Percentiles rank a stretch among this genome's conserved stretches.
phyloP scores from a whole-genome alignment of 495 filamentous ascomycete species.

The Penicillium longicatenatum region DNA sequence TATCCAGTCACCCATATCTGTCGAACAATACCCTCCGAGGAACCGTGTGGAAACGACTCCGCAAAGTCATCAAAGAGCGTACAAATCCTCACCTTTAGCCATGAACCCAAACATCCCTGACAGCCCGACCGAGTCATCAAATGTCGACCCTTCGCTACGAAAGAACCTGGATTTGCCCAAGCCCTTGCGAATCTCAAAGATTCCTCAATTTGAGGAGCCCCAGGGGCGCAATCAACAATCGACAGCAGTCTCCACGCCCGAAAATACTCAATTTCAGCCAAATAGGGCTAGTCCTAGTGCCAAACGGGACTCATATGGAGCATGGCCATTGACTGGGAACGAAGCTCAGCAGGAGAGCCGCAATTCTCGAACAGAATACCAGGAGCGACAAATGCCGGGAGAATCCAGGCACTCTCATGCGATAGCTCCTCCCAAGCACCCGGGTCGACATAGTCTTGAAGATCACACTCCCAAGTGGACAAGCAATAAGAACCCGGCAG shows the following conservation, averaged over 20 bases:
- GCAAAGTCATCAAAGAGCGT: slow-evolving; percentile 19
- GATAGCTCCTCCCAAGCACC: slow-evolving; percentile 17
- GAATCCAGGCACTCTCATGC: slow-evolving; percentile 1
- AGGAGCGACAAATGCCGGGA: background rate
- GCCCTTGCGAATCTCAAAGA: background rate
- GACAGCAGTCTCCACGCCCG: background rate
- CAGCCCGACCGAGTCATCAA: background rate
- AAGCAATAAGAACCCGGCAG: background rate
- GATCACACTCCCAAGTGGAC: background rate
- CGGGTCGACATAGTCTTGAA: slow-evolving; percentile 10
- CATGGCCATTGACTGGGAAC: background rate
- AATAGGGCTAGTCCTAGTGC: background rate
- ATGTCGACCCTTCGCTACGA: background rate
- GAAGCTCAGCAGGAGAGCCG: background rate
- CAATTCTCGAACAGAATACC: background rate
- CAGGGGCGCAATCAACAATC: slow-evolving; percentile 5
- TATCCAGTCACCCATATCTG: background rate
- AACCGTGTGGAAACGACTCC: slow-evolving; percentile 11
- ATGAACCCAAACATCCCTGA: slow-evolving; percentile 17
- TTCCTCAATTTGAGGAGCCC: background rate
- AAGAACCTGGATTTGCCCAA: background rate
- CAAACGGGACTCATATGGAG: background rate
- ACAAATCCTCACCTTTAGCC: slow-evolving; percentile 41
- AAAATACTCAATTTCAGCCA: background rate
- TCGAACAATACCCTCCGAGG: slow-evolving; percentile 8